Percentiles rank a stretch among this genome's conserved stretches.
These are phyloP conservation scores for Bimuria novae-zelandiae DNA, from an alignment of 2,329 filamentous ascomycete genomes.

Conservation along the genomic window DNA sequence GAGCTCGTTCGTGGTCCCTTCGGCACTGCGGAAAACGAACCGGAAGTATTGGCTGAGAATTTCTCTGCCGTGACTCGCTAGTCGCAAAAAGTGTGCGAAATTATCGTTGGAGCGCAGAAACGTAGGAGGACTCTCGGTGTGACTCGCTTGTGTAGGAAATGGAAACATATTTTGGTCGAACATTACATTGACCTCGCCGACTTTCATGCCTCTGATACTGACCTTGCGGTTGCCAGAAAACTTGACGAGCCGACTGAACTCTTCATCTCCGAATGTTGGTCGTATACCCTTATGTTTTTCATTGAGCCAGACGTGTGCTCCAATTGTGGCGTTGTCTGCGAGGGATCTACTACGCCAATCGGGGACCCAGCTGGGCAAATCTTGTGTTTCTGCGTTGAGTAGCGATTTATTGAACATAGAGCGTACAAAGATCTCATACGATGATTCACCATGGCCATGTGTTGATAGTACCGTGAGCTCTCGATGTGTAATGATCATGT, in stretches of 20 bases:
- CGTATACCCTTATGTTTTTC: not conserved
- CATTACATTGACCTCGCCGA: not conserved
- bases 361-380: constrained; percentile 1
- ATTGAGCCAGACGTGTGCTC: not conserved
- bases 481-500: not conserved
- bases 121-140: no score
- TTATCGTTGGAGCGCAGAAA: not conserved
- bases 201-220: not conserved
- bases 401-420: not conserved
- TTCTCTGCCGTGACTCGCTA: not conserved
- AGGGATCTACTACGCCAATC: not conserved
- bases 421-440: not conserved
- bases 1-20: not conserved
- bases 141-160: not conserved
- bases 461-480: not conserved
- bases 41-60: constrained; percentile 1
- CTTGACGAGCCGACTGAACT: not conserved
- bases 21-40: constrained; percentile 2
- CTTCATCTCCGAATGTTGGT: not conserved
- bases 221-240: not conserved
- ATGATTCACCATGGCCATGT: not conserved
- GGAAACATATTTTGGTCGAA: not conserved
- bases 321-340: not conserved
- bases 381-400: not conserved
- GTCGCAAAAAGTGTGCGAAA: not conserved